A percentile compares a stretch with the other conserved stretches of the same genome.
Evolutionary conservation across 129 eudicot species (phyloP).

Genomic region (sunflower (Helianthus annuus)): DNA sequence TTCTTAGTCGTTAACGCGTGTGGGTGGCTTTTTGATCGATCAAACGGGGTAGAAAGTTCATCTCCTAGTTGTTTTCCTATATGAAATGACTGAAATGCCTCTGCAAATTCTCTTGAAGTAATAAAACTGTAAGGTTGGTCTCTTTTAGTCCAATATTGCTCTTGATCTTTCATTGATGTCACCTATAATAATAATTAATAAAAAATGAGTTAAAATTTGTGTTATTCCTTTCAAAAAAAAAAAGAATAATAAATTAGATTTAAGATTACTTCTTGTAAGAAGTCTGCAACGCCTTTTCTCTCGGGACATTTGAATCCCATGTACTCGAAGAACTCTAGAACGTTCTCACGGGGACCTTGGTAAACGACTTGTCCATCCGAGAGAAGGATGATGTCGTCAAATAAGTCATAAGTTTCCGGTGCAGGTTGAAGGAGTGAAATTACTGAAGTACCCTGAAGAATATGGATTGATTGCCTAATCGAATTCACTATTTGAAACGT

Average conservation of each 20-base stretch:
- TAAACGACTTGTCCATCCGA: constrained; percentile 76
- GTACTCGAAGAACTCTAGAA: constrained; percentile 60
- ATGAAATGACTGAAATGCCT: constrained; percentile 87
- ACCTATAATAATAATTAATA: constrained; percentile 41
- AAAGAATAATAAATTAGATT: neutral
- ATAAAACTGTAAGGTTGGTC: constrained; percentile 55
- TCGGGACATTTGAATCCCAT: constrained; percentile 82
- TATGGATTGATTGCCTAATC: constrained; percentile 63
- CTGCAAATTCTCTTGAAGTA: constrained; percentile 69
- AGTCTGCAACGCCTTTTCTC: constrained; percentile 80
- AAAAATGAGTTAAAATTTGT: constrained; percentile 5
- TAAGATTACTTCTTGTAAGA: constrained; percentile 66
- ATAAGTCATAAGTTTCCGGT: constrained; percentile 74
- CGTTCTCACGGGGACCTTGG: constrained; percentile 74
- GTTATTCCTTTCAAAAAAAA: neutral
- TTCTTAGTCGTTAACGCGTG: constrained; percentile 71
- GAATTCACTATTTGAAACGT: constrained; percentile 76
- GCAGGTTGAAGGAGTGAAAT: constrained; percentile 84
- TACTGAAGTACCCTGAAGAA: constrained; percentile 63
- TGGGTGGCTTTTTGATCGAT: constrained; percentile 81
- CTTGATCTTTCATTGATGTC: constrained; percentile 82
- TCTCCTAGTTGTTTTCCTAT: constrained; percentile 71
- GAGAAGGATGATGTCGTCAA: constrained; percentile 72
- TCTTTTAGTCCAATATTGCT: constrained; percentile 62
- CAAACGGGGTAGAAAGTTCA: constrained; percentile 81